Evolutionary conservation across 306 rosid genomes (phyloP).

Genomic region (Sindora glabra): DNA sequence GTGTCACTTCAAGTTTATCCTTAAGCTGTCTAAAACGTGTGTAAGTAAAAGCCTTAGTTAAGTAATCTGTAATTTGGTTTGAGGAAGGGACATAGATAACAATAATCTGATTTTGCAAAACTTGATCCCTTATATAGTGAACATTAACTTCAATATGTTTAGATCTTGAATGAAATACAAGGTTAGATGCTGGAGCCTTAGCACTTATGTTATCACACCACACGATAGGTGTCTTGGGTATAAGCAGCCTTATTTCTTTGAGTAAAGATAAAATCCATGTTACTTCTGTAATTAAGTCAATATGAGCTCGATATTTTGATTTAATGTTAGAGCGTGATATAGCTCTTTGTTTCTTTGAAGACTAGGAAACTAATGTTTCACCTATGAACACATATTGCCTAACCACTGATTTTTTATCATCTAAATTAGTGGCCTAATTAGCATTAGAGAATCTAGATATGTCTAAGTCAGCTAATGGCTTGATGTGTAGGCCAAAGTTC

Average conservation of each 20-base stretch:
- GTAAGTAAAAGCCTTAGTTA: no score
- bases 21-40: no score
- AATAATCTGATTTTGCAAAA: no score
- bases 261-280: not conserved
- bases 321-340: not conserved
- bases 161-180: no score
- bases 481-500: not conserved
- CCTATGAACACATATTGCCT: not conserved
- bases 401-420: not conserved
- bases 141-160: no score
- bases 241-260: not conserved
- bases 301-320: not conserved
- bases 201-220: no score
- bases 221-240: no score
- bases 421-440: not conserved
- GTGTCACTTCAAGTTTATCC: no score
- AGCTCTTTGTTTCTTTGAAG: not conserved
- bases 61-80: no score
- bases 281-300: not conserved
- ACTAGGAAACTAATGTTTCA: not conserved
- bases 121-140: no score
- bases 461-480: not conserved
- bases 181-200: no score
- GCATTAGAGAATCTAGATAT: not conserved
- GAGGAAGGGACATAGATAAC: no score